phyloP scores from a whole-genome alignment of 2,329 filamentous ascomycete species.

The Aureobasidium zeae region DNA sequence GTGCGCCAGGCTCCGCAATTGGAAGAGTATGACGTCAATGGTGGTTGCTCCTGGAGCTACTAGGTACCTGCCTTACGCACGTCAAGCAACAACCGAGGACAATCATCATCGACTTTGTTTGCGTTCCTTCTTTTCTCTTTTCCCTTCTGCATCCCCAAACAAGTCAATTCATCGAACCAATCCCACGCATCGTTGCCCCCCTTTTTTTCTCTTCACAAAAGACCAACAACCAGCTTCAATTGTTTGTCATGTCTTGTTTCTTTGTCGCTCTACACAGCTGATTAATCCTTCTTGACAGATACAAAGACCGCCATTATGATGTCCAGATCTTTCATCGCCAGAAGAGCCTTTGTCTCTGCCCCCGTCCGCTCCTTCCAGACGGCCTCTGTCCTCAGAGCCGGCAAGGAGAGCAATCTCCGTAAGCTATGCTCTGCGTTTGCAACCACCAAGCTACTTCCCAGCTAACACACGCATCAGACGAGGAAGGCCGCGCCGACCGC shows the following conservation, averaged over 20 bases:
- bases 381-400: conserved; percentile 28
- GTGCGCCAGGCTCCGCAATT: too few relatives aligned
- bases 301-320: too few relatives aligned
- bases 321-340: conserved; percentile 22
- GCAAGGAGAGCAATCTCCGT: conserved; percentile 39
- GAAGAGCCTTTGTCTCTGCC: conserved; percentile 24
- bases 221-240: too few relatives aligned
- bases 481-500: conserved; percentile 35
- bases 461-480: conserved; percentile 25
- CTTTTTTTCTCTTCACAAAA: too few relatives aligned
- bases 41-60: neutral
- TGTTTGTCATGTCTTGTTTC: too few relatives aligned
- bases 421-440: conserved; percentile 21
- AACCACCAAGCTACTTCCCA: neutral
- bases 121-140: conserved; percentile 1
- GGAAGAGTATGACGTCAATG: too few relatives aligned
- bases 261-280: too few relatives aligned
- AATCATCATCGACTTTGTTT: conserved; percentile 11
- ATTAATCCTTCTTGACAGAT: too few relatives aligned
- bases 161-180: too few relatives aligned
- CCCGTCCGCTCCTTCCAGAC: conserved; percentile 30
- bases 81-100: conserved; percentile 10
- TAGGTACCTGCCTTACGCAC: too few relatives aligned
- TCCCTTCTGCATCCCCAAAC: conserved; percentile 6
- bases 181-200: too few relatives aligned